phyloP scores from a whole-genome alignment of 352 stramenopile genomes.

The Phytophthora meadii region DNA sequence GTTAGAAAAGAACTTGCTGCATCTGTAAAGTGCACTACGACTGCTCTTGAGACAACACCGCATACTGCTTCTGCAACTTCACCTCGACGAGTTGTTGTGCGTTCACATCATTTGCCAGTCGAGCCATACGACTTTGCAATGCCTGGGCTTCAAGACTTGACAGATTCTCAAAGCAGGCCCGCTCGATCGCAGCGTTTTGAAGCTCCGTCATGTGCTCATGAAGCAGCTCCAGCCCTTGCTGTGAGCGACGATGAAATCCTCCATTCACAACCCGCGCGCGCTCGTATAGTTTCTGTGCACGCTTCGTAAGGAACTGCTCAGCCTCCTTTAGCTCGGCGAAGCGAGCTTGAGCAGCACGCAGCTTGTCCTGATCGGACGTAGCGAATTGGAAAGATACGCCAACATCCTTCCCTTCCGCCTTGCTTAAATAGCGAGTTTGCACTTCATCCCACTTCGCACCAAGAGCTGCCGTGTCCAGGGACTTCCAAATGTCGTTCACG shows the following conservation, averaged over 20 bases:
- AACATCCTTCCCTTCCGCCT: constrained; percentile 24
- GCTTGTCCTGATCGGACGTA: constrained; percentile 42
- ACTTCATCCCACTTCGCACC: constrained; percentile 43
- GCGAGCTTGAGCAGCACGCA: constrained; percentile 60
- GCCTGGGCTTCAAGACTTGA: constrained; percentile 59
- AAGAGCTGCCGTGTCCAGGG: constrained; percentile 19
- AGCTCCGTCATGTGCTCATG: constrained; percentile 48
- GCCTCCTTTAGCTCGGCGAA: constrained; percentile 76
- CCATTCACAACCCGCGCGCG: constrained; percentile 70
- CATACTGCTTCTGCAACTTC: constrained; percentile 82
- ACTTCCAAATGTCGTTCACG: constrained; percentile 51
- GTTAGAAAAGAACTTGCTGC: neutral
- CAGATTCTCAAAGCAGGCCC: constrained; percentile 71
- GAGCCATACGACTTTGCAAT: constrained; percentile 67
- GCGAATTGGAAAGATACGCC: constrained; percentile 57
- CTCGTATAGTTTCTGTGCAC: constrained; percentile 77
- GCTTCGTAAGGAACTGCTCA: constrained; percentile 66
- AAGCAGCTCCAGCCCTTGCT: constrained; percentile 48
- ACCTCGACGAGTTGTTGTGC: constrained; percentile 78
- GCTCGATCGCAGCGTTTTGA: constrained; percentile 71
- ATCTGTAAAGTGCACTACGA: constrained; percentile 8
- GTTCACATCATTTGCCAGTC: constrained; percentile 79
- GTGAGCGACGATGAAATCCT: constrained; percentile 58
- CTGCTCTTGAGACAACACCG: constrained; percentile 49
- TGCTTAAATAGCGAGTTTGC: constrained; percentile 51